These are phyloP conservation scores for Boletales sp. DNA, from an alignment of 768 basidiomycete species.

Conservation along the genomic window DNA sequence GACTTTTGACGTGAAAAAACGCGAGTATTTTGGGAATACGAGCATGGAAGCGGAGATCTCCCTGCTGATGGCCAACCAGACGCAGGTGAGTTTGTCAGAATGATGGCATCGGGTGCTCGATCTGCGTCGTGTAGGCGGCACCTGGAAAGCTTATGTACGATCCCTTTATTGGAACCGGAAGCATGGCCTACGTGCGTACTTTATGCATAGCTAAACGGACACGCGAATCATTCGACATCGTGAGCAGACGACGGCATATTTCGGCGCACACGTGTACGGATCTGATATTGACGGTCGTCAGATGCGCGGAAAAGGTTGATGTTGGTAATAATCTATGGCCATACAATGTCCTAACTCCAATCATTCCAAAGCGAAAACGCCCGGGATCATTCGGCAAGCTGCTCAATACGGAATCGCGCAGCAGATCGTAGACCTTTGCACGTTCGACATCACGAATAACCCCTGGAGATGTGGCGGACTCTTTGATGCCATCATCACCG, in stretches of 20 bases:
- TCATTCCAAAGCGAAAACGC: slow-evolving; percentile 33
- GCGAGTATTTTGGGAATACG: slow-evolving; percentile 90
- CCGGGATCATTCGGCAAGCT: slow-evolving; percentile 80
- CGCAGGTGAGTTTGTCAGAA: slow-evolving; percentile 53
- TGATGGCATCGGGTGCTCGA: not conserved
- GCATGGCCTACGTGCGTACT: slow-evolving; percentile 72
- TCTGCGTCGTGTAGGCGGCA: slow-evolving; percentile 50
- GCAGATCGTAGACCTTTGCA: slow-evolving; percentile 78
- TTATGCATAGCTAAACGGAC: not conserved
- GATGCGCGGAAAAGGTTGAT: slow-evolving; percentile 86
- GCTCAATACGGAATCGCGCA: slow-evolving; percentile 75
- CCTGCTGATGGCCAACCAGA: slow-evolving; percentile 94
- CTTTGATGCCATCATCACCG: slow-evolving; percentile 93
- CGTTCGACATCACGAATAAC: slow-evolving; percentile 89
- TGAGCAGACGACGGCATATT: slow-evolving; percentile 75
- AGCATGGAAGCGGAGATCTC: slow-evolving; percentile 98
- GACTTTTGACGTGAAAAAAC: slow-evolving; percentile 84
- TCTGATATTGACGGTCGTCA: slow-evolving; percentile 98
- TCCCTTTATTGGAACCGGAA: slow-evolving; percentile 92
- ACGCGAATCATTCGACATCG: not conserved
- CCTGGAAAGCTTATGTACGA: slow-evolving; percentile 94
- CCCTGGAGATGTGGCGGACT: slow-evolving; percentile 87
- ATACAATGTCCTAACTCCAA: not conserved
- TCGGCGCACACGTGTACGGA: slow-evolving; percentile 83
- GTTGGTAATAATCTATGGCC: not conserved